Conservation (phyloP, 225 moss, liverwort and hornwort genomes). For the Sphagnum contortum region DNA sequence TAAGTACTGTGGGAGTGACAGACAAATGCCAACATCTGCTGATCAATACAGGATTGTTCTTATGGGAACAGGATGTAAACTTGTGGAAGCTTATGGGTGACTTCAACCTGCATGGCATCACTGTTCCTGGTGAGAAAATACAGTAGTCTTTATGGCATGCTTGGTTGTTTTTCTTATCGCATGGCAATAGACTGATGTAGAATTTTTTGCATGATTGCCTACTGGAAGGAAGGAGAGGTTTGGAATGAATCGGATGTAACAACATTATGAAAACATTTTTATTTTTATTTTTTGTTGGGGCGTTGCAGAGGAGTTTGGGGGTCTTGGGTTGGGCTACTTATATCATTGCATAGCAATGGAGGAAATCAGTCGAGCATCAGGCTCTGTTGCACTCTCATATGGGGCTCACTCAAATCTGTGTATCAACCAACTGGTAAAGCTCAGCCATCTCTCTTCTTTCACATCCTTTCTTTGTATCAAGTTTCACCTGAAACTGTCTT, state of each 20-base stretch:
- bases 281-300: background rate
- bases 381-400: slow-evolving; percentile 92
- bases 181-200: too few relatives aligned
- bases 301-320: slow-evolving; percentile 84
- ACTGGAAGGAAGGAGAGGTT: too few relatives aligned
- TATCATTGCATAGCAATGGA: slow-evolving; percentile 99
- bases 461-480: background rate
- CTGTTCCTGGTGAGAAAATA: slow-evolving; percentile 76
- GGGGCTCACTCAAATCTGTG: slow-evolving; percentile 99
- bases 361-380: slow-evolving; percentile 94
- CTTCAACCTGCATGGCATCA: slow-evolving; percentile 94
- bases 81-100: slow-evolving; percentile 99
- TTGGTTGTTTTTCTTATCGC: too few relatives aligned
- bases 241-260: too few relatives aligned
- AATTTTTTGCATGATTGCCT: too few relatives aligned
- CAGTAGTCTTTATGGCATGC: background rate
- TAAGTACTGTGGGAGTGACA: too few relatives aligned
- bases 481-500: too few relatives aligned
- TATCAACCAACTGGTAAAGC: slow-evolving; percentile 88
- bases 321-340: slow-evolving; percentile 91
- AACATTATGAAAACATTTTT: too few relatives aligned
- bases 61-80: slow-evolving; percentile 61
- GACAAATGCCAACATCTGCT: too few relatives aligned
- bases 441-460: background rate
- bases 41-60: too few relatives aligned